These are phyloP conservation scores for Lepiota brunneoincarnata DNA, from an alignment of 768 basidiomycete species.

Conservation along the genomic window DNA sequence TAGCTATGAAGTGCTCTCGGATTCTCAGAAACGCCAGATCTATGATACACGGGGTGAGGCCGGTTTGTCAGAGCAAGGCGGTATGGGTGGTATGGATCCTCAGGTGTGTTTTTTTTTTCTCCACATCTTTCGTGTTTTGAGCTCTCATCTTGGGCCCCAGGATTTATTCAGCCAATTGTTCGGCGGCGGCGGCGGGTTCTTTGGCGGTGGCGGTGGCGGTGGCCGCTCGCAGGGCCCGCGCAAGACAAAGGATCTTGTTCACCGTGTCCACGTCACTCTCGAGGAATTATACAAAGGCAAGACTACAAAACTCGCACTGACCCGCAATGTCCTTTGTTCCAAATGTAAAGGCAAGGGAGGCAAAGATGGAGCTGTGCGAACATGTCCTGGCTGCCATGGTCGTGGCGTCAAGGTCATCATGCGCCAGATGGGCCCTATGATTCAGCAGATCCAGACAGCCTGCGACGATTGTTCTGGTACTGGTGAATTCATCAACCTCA, in stretches of 20 bases:
- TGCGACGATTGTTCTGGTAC: conserved; percentile 92
- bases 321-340: conserved; percentile 89
- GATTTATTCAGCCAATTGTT: conserved; percentile 98
- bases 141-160: conserved; percentile 30
- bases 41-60: conserved; percentile 95
- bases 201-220: conserved; percentile 68
- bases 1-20: conserved; percentile 93
- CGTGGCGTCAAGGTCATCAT: conserved; percentile 89
- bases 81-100: conserved; percentile 96
- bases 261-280: conserved; percentile 93
- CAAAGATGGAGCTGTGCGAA: conserved; percentile 91
- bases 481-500: conserved; percentile 93
- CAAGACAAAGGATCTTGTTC: conserved; percentile 97
- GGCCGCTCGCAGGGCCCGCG: conserved; percentile 73
- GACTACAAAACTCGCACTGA: conserved; percentile 95
- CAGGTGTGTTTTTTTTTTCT: conserved; percentile 51
- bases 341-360: conserved; percentile 97
- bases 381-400: conserved; percentile 77
- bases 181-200: conserved; percentile 81
- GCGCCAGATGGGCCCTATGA: conserved; percentile 99
- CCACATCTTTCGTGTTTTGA: not conserved
- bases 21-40: conserved; percentile 72
- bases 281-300: conserved; percentile 99
- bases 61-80: conserved; percentile 80
- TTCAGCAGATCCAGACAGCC: conserved; percentile 95